These are phyloP conservation scores for Massariosphaeria phaeospora DNA, from an alignment of 495 filamentous ascomycete species.

Conservation along the genomic window DNA sequence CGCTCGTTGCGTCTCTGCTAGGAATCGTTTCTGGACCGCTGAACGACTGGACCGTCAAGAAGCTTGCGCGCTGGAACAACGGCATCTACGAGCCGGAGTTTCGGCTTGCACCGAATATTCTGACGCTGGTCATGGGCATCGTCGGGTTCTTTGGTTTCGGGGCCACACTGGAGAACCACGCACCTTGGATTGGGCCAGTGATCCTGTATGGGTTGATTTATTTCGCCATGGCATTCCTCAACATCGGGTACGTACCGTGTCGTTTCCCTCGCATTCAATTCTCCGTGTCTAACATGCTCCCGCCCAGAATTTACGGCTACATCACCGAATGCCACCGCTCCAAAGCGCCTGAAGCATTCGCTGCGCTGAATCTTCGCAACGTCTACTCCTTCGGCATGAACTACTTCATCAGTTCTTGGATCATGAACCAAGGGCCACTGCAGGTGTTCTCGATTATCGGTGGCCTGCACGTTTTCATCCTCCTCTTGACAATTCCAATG, in stretches of 20 bases:
- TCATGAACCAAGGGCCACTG: conserved; percentile 18
- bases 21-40: conserved; percentile 42
- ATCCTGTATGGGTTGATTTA: conserved; percentile 47
- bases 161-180: conserved; percentile 34
- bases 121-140: conserved; percentile 43
- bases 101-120: conserved; percentile 43
- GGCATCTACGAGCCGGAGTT: conserved; percentile 45
- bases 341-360: conserved; percentile 26
- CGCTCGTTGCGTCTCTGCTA: conserved; percentile 43
- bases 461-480: conserved; percentile 25
- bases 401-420: conserved; percentile 27
- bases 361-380: conserved; percentile 24
- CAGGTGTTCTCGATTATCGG: conserved; percentile 26
- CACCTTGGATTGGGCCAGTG: conserved; percentile 39
- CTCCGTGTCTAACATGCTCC: not conserved
- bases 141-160: conserved; percentile 48
- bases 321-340: conserved; percentile 27
- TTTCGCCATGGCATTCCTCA: conserved; percentile 39
- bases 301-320: conserved; percentile 20
- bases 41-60: conserved; percentile 43
- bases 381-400: conserved; percentile 29
- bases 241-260: conserved; percentile 19
- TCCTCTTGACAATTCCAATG: conserved; percentile 27
- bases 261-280: not conserved
- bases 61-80: conserved; percentile 29